Percentiles rank a stretch among this genome's conserved stretches.
phyloP scores from a whole-genome alignment of 257 asterid genomes.

The Fraxinus americana region DNA sequence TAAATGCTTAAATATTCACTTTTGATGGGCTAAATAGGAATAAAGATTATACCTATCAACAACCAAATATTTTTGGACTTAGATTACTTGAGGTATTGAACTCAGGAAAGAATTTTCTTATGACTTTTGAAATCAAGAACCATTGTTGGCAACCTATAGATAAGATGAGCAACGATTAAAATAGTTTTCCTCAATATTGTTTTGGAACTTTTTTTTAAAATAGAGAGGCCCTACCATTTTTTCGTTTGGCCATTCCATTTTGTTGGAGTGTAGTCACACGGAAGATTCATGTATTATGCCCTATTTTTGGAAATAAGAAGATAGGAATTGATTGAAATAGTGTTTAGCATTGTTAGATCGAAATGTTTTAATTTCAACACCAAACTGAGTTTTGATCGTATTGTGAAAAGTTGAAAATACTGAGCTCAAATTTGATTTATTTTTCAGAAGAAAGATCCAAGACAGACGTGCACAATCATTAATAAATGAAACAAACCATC shows the following conservation, averaged over 20 bases:
- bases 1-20: no score
- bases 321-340: background rate
- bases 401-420: background rate
- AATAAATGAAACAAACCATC: background rate
- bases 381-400: constrained; percentile 6
- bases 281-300: constrained; percentile 6
- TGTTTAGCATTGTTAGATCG: constrained; percentile 7
- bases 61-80: background rate
- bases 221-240: background rate
- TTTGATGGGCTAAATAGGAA: no score
- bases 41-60: no score
- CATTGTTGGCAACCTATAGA: constrained; percentile 6
- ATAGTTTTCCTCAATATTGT: background rate
- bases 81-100: background rate
- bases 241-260: background rate
- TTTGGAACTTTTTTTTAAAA: constrained; percentile 1
- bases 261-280: background rate
- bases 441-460: background rate
- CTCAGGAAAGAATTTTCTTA: background rate
- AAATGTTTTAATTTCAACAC: background rate
- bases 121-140: constrained; percentile 1
- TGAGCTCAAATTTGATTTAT: background rate
- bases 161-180: background rate
- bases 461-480: background rate
- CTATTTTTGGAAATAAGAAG: background rate